Evolutionary conservation across 257 asterid species (phyloP).

Genomic region (Solanum sejunctum): DNA sequence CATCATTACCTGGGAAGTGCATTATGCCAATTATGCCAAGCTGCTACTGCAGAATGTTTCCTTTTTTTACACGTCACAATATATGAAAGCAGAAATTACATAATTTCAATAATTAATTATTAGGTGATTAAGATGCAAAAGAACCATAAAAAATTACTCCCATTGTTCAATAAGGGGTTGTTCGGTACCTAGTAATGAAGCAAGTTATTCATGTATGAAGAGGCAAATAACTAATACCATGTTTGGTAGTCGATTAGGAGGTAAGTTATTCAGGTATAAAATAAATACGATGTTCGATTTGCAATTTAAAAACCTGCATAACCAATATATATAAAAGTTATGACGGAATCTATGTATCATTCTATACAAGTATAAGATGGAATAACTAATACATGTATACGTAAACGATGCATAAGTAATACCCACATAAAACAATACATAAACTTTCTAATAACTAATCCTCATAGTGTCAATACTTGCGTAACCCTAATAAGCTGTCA

Average conservation of each 20-base stretch:
- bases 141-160: slow-evolving; percentile 34
- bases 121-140: not conserved
- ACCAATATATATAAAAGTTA: not conserved
- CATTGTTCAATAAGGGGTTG: slow-evolving; percentile 43
- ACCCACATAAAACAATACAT: not conserved
- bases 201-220: not conserved
- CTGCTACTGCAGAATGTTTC: not conserved
- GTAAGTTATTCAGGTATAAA: not conserved
- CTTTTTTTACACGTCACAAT: not conserved
- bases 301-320: not conserved
- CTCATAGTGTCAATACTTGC: not conserved
- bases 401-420: not conserved
- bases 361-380: not conserved
- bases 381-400: not conserved
- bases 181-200: not conserved
- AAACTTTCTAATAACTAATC: not conserved
- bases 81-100: not conserved
- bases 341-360: not conserved
- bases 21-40: not conserved
- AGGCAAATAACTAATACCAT: not conserved
- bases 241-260: not conserved
- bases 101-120: not conserved
- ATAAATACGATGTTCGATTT: not conserved
- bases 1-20: not conserved
- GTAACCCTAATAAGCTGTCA: not conserved